Base-by-base conservation (phyloP, 345 rosid species). In the Citrus glauca region DNA sequence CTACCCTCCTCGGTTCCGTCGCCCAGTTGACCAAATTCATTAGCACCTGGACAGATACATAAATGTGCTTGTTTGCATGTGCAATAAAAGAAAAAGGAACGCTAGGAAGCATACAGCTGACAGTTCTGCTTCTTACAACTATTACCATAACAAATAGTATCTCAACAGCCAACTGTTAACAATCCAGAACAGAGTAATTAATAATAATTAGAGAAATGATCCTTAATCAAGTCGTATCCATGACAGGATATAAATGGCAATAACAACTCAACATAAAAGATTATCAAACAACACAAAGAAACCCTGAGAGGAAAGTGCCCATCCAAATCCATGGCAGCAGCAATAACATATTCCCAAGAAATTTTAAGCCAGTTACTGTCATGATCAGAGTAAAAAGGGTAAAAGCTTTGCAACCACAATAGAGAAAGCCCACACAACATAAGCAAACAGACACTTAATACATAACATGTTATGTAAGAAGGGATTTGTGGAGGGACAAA, bases 21-120 rank as follows among this genome's bases (percentile, higher is more conserved):
- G 81, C 99, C 99, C 88, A 96, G 80, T 85, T 94, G 99, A 78
- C 98, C 98, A 79, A 90, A 96, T 77, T 92, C 98, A 85, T 95
- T 93, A 66, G 91, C 92, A 79, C 98, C 98, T 95, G 77, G 60
- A 71, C 80, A 68, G 59, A 77, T 32, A 27, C 28, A 57, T 16
- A 74, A 55, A 61, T 60, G 40, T 37, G 68, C 42, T 38, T 72
- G 28, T 38, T 60, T 27, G 38, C n/a, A 60, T 40, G 17, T 9
- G 55, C 56, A 1, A 35, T 1, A 66, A 61, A 73, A 33, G 35
- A 40, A 27, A 57, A 66, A 66, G 27, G 27, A 66, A 28, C 28
- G 48, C 1, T 2, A 28, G 38, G 40, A 28, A 28, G 33, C 19
- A 16, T 22, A 45, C 22, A 2, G 28, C 28, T 45, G 60, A 70